These are phyloP conservation scores for Volvox africanus DNA, from an alignment of 139 green algal species.

Conservation along the genomic window DNA sequence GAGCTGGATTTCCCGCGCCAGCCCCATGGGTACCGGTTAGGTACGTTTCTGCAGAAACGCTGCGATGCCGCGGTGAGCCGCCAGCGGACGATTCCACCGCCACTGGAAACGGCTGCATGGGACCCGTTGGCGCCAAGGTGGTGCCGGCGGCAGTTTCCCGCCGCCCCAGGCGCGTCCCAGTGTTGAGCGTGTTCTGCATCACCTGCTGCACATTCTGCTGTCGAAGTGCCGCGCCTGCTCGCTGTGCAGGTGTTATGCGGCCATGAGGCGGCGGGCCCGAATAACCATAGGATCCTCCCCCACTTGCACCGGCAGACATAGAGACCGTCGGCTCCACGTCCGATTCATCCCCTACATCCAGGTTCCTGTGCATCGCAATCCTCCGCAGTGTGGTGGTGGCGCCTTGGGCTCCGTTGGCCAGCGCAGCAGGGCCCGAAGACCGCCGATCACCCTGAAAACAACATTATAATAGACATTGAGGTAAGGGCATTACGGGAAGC, in stretches of 20 bases:
- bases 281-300: background rate
- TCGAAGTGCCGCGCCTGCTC: background rate
- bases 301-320: background rate
- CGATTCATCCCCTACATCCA: slow-evolving; percentile 51
- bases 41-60: slow-evolving; percentile 10
- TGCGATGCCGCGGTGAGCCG: slow-evolving; percentile 15
- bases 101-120: background rate
- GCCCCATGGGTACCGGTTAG: background rate
- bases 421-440: background rate
- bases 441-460: slow-evolving; percentile 4
- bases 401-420: background rate
- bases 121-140: background rate
- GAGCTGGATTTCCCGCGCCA: background rate
- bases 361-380: background rate
- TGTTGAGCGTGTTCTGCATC: background rate
- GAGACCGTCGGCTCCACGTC: slow-evolving; percentile 30
- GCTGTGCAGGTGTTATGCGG: background rate
- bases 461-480: too few species aligned
- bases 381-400: background rate
- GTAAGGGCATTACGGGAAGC: too few species aligned
- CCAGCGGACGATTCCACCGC: background rate
- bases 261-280: background rate
- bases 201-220: background rate
- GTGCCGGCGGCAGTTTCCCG: background rate
- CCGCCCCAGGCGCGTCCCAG: background rate